Conservation (phyloP, 208 protist species). For the Trypanosoma lewisi region DNA sequence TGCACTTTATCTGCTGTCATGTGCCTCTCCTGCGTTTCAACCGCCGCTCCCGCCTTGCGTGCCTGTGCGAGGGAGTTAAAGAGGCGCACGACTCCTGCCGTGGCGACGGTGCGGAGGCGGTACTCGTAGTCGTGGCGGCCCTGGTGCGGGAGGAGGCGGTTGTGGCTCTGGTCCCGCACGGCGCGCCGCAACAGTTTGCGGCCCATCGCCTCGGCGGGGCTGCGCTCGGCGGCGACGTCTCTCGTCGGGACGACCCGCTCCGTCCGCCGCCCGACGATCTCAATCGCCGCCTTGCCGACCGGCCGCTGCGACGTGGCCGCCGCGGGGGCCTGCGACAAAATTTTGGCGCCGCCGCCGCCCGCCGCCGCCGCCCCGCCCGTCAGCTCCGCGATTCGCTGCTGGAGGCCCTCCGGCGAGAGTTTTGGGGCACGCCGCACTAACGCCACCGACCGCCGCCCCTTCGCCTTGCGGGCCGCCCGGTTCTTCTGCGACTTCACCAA, state of each 20-base stretch:
- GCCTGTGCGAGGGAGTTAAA: constrained; percentile 85
- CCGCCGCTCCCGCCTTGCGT: constrained; percentile 56
- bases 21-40: constrained; percentile 44
- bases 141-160: constrained; percentile 70
- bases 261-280: constrained; percentile 51
- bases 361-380: constrained; percentile 11
- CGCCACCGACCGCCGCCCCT: constrained; percentile 49
- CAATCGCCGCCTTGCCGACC: constrained; percentile 57
- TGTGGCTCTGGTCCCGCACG: constrained; percentile 76
- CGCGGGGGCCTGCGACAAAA: neutral
- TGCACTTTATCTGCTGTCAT: constrained; percentile 70
- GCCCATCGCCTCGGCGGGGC: constrained; percentile 54
- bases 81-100: constrained; percentile 80
- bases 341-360: neutral
- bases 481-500: constrained; percentile 61
- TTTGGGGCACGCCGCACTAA: constrained; percentile 80
- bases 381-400: constrained; percentile 70
- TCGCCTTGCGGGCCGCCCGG: constrained; percentile 40
- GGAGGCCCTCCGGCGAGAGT: constrained; percentile 42
- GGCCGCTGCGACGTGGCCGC: constrained; percentile 30
- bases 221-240: constrained; percentile 33
- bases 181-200: constrained; percentile 73
- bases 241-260: constrained; percentile 42
- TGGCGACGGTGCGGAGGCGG: constrained; percentile 75
- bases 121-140: constrained; percentile 88